Evolutionary conservation across 2,329 filamentous ascomycete genomes (phyloP), one percentile per base, ranked within the genome.

Genomic region (Hypoxylon sp.): DNA sequence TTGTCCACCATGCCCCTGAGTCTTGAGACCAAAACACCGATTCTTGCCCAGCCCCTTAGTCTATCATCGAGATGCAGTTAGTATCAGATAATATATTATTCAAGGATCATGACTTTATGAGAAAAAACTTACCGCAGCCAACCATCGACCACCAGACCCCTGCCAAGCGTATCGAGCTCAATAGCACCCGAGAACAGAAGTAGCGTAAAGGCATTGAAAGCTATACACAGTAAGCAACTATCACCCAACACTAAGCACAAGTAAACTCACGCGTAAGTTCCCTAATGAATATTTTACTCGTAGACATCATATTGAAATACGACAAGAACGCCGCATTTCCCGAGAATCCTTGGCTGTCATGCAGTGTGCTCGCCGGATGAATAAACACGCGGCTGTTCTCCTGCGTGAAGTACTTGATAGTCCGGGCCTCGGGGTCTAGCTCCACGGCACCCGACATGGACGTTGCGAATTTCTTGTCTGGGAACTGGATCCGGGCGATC

Each of bases 291-390:
- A 97, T 89, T 82, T 98, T 98, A 77, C 88, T 92, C 0, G 94
- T 98, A 2, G 92, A 90, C 82, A 98, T 96, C 80, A 97, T 94
- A 57, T 87, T 92, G 79, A 98, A 98, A 79, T 97, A 98, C 58
- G 90, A 91, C 78, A 99, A 83, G 79, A 95, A 98, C 1, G 89
- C 86, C 4, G 91, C 91, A 56, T 90, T 89, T 6, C 87, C 90
- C 2, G 92, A 87, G 76, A 97, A 97, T 0, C 85, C 87, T 76
- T 97, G 93, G 10, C 89, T 90, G 57, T 90, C 91, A 78, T 98
- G 98, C 9, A 98, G 84, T 0, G 91, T 94, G 48, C 93, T 97
- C 73, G 89, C 90, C 0, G 96, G 96, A 76, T 99, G 96, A 14
- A 98, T 90, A 79, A 99, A 99, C 11, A 98, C 93, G 5, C 96